Evolutionary conservation across 345 rosid genomes (phyloP).

Genomic region (Stellera chamaejasme): DNA sequence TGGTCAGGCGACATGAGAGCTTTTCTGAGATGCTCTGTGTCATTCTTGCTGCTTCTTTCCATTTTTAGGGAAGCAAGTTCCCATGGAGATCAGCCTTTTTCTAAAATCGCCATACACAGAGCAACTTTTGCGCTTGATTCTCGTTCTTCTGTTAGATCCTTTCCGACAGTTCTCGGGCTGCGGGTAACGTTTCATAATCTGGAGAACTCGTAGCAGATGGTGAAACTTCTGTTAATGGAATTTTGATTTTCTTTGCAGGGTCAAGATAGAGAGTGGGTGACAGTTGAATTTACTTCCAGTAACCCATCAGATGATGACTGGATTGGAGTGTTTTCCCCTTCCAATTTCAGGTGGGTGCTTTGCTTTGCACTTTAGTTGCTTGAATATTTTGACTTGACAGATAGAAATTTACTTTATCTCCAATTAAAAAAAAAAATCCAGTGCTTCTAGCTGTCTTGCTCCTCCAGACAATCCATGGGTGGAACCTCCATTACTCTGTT

Average conservation of each 20-base stretch:
- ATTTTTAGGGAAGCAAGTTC: constrained; percentile 30
- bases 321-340: constrained; percentile 70
- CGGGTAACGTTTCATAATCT: constrained; percentile 15
- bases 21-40: constrained; percentile 2
- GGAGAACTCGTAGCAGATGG: background rate
- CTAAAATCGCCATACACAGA: constrained; percentile 42
- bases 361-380: no score
- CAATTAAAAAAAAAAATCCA: constrained; percentile 28
- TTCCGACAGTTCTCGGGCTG: constrained; percentile 45
- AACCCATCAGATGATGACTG: constrained; percentile 53
- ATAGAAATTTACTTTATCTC: no score
- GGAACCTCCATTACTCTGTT: constrained; percentile 42
- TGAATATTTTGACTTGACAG: no score
- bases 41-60: constrained; percentile 27
- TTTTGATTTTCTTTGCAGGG: constrained; percentile 23
- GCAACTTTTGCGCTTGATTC: constrained; percentile 23
- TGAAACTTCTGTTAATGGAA: background rate
- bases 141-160: constrained; percentile 41
- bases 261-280: constrained; percentile 38
- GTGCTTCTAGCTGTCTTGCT: constrained; percentile 41
- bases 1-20: no score
- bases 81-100: constrained; percentile 49
- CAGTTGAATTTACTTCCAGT: constrained; percentile 30
- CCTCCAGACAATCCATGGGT: constrained; percentile 30
- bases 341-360: constrained; percentile 38